Percentiles rank a stretch among this genome's conserved stretches.
Evolutionary conservation across 1,284 basidiomycete species (phyloP).

Genomic region (Phellinidium pouzarii): DNA sequence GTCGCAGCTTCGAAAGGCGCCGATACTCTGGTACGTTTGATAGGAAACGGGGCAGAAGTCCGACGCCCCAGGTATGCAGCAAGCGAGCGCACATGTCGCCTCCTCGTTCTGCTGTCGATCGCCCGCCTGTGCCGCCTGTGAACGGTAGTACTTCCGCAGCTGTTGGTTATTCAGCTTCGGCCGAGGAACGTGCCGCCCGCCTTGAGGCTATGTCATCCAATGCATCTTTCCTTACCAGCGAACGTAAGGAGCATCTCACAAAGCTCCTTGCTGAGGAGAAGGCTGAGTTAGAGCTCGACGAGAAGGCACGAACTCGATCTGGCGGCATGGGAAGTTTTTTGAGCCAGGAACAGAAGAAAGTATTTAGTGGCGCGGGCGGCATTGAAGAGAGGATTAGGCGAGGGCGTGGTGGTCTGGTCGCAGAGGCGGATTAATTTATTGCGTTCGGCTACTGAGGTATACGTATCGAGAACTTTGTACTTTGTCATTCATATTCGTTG

Average conservation of each 20-base stretch:
- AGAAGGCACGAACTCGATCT: constrained; percentile 51
- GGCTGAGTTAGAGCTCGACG: constrained; percentile 61
- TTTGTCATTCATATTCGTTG: too few species aligned
- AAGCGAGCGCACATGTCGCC: constrained; percentile 23
- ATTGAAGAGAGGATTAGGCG: constrained; percentile 68
- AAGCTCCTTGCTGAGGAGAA: constrained; percentile 64
- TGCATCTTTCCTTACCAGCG: constrained; percentile 55
- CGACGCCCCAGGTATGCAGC: constrained; percentile 1
- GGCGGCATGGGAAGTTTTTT: constrained; percentile 70
- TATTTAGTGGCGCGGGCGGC: constrained; percentile 69
- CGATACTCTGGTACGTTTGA: constrained; percentile 2
- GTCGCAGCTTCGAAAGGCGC: constrained; percentile 6
- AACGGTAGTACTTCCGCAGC: constrained; percentile 16
- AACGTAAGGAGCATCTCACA: constrained; percentile 64
- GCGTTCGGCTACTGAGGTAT: not conserved
- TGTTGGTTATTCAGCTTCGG: constrained; percentile 34
- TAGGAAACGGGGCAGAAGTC: constrained; percentile 9
- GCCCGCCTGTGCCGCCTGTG: not conserved
- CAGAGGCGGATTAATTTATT: constrained; percentile 40
- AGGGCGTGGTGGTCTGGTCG: constrained; percentile 57
- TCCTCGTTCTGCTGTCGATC: constrained; percentile 20
- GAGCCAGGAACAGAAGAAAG: constrained; percentile 67
- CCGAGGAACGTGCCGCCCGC: constrained; percentile 68
- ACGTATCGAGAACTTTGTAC: too few species aligned
- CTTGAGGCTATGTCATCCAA: constrained; percentile 81